phyloP scores from a whole-genome alignment of 2,329 filamentous ascomycete genomes.

The Aspergillus pseudonomiae region DNA sequence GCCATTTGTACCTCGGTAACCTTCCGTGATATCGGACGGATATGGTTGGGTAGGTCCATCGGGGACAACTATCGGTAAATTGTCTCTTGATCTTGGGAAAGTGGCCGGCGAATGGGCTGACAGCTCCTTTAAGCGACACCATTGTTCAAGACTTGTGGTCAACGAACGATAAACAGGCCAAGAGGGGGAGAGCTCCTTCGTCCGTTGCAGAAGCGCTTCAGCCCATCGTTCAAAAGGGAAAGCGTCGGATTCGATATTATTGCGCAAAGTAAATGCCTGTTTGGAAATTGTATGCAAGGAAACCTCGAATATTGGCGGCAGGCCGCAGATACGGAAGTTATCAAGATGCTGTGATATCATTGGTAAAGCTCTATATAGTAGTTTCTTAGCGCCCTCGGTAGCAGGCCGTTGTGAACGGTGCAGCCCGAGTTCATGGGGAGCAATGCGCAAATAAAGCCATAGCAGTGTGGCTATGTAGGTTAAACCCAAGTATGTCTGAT shows the following conservation, averaged over 20 bases:
- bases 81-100: slow-evolving; percentile 13
- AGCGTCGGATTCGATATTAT: slow-evolving; percentile 31
- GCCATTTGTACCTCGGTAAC: slow-evolving; percentile 6
- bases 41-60: slow-evolving; percentile 3
- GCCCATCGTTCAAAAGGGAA: slow-evolving; percentile 41
- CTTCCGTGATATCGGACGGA: slow-evolving; percentile 9
- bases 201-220: slow-evolving; percentile 35
- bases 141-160: slow-evolving; percentile 32
- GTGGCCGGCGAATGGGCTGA: slow-evolving; percentile 12
- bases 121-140: slow-evolving; percentile 26
- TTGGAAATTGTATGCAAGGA: slow-evolving; percentile 40
- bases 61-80: slow-evolving; percentile 2
- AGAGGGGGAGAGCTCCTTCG: slow-evolving; percentile 26
- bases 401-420: slow-evolving; percentile 37
- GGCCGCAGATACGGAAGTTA: slow-evolving; percentile 39
- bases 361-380: slow-evolving; percentile 38
- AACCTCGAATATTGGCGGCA: slow-evolving; percentile 44
- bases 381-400: slow-evolving; percentile 39
- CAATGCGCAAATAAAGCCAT: slow-evolving; percentile 39
- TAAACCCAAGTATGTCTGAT: slow-evolving; percentile 43
- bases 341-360: slow-evolving; percentile 42
- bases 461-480: slow-evolving; percentile 42
- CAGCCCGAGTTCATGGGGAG: slow-evolving; percentile 34
- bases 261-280: slow-evolving; percentile 34
- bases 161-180: slow-evolving; percentile 42